Evolutionary conservation across 1,284 basidiomycete species (phyloP), one percentile per base, ranked within the genome.

Genomic region (Hypsizygus ulmarius): DNA sequence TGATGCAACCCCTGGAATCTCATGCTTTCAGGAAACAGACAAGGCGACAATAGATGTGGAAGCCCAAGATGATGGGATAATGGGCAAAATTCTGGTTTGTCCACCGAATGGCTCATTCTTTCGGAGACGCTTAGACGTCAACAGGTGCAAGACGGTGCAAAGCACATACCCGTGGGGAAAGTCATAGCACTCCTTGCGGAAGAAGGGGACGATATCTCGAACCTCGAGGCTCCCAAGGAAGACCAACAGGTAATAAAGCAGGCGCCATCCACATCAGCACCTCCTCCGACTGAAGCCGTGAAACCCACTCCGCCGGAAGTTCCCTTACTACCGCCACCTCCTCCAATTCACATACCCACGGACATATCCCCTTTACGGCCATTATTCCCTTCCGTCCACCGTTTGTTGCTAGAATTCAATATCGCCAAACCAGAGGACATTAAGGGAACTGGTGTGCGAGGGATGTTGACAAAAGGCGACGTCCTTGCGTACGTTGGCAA

Each of bases 31-130:
- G 94, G 96, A 98, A 79, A 98, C 95, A 32, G 96, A 98, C 80
- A 98, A 98, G 74, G 96, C 96, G 10, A 97, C 94, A 1, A 97
- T 99, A 63, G 96, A 99, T 63, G 95, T 99, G n/a, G 96, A 99
- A 71, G 94, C 96, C 4, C 93, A 93, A 67, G 95, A 98, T 35
- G 95, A 98, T 59, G 96, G 96, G 56, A 70, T 97, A 11, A 69
- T 99, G 64, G 95, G 90, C 37, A 97, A 94, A 74, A 97, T 97
- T 55, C 53, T 98, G 54, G 92, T 93, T 57, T 51, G 82, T 68
- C 15, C n/a, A 18, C 10, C 30, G 9, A 11, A 11, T 10, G 6
- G 10, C 2, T 6, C 28, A 5, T n/a, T 21, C 15, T 18, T 10
- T 34, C 8, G 18, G 12, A 18, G 11, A 35, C 19, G 18, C 41